A percentile compares a stretch with the other conserved stretches of the same genome.
Conservation (phyloP, 768 basidiomycete species). For the Lyophyllum decastes region DNA sequence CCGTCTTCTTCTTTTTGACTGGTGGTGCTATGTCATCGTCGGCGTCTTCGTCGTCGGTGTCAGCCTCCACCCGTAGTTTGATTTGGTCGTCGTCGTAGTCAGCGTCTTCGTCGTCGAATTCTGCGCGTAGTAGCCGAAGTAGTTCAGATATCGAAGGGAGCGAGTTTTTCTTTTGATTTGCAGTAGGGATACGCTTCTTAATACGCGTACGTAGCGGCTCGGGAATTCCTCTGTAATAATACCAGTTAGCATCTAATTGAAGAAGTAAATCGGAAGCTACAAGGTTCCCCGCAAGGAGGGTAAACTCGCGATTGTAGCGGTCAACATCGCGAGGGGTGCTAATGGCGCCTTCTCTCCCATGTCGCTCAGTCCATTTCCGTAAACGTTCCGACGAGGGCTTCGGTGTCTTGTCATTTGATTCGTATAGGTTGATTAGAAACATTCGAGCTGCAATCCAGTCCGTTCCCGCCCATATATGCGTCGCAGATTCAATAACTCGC, state of each 20-base stretch:
- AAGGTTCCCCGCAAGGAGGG: background rate
- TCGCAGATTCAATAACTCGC: background rate
- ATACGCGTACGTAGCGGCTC: background rate
- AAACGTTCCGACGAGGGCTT: background rate
- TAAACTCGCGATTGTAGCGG: conserved; percentile 2
- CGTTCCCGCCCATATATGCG: background rate
- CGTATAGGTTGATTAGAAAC: background rate
- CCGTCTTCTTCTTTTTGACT: no score
- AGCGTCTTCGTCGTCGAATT: no score
- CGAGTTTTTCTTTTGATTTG: no score
- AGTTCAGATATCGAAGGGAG: no score
- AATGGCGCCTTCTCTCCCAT: background rate
- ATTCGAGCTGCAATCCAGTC: background rate
- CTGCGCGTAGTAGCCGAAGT: no score
- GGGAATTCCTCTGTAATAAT: conserved; percentile 8
- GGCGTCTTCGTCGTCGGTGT: no score
- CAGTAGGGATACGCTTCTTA: no score
- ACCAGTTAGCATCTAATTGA: background rate
- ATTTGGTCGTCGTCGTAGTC: no score
- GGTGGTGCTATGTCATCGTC: no score
- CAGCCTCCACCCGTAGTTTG: no score
- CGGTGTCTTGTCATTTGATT: conserved; percentile 1
- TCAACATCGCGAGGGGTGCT: conserved; percentile 3
- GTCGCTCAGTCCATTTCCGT: background rate
- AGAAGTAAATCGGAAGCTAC: background rate